Evolutionary conservation across 495 filamentous ascomycete species (phyloP).

Genomic region (Acidomyces sp.): DNA sequence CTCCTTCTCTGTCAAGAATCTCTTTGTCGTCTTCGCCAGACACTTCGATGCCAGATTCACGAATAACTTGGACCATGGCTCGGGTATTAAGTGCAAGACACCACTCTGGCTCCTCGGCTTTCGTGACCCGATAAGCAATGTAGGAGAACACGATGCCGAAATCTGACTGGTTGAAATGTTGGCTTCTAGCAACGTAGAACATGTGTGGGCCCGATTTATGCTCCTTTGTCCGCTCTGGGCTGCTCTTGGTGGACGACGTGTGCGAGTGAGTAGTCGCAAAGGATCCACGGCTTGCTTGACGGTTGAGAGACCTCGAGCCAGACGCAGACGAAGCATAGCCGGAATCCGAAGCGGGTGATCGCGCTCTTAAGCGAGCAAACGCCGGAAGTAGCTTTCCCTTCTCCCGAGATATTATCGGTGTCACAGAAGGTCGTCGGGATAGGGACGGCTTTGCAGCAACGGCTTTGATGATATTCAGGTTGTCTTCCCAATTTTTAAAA

Average conservation of each 20-base stretch:
- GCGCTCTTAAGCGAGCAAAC: conserved; percentile 10
- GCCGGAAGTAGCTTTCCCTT: conserved; percentile 9
- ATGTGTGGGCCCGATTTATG: conserved; percentile 23
- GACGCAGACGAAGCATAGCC: conserved; percentile 13
- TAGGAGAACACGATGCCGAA: conserved; percentile 68
- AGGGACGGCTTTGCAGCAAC: conserved; percentile 32
- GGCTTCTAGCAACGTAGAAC: conserved; percentile 49
- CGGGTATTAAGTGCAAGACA: conserved; percentile 50
- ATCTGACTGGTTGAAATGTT: conserved; percentile 62
- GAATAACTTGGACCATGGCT: conserved; percentile 48
- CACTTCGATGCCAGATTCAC: conserved; percentile 39
- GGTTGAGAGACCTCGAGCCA: conserved; percentile 1
- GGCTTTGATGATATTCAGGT: conserved; percentile 46
- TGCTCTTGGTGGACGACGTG: background rate
- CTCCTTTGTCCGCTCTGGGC: background rate
- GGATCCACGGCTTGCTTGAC: conserved; percentile 4
- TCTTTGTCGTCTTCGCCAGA: conserved; percentile 31
- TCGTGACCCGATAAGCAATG: conserved; percentile 44
- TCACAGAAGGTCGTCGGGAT: conserved; percentile 4
- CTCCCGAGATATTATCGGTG: conserved; percentile 5
- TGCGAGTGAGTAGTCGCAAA: background rate
- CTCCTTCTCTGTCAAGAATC: conserved; percentile 3
- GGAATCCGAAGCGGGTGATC: conserved; percentile 14
- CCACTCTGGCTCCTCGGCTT: conserved; percentile 47
- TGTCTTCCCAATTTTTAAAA: conserved; percentile 58